Evolutionary conservation across 2,329 filamentous ascomycete species (phyloP).

Genomic region (Cercospora canescens): DNA sequence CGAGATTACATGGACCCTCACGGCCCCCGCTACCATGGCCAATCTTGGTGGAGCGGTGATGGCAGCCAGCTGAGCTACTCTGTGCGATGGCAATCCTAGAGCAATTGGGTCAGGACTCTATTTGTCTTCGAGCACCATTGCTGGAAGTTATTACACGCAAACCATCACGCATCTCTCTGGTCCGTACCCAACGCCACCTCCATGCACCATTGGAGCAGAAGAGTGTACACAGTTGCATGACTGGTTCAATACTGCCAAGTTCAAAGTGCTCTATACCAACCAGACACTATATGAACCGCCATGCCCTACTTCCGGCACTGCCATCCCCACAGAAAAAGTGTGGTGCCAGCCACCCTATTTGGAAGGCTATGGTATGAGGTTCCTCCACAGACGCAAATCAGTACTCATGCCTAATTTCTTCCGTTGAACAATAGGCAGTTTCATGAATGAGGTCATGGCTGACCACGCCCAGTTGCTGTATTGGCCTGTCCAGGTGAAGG

Average conservation of each 20-base stretch:
- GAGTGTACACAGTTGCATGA: slow-evolving; percentile 13
- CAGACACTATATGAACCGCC: slow-evolving; percentile 6
- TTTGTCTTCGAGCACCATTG: not conserved
- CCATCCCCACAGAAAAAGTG: slow-evolving; percentile 1
- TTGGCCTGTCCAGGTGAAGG: slow-evolving; percentile 23
- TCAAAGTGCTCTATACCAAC: slow-evolving; percentile 6
- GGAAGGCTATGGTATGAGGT: not conserved
- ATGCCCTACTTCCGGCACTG: slow-evolving; percentile 17
- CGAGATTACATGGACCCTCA: not conserved
- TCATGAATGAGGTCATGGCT: slow-evolving; percentile 11
- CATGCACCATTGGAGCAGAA: slow-evolving; percentile 17
- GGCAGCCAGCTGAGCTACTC: slow-evolving; percentile 17
- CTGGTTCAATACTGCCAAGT: slow-evolving; percentile 7
- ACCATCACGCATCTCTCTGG: slow-evolving; percentile 5
- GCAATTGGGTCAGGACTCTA: slow-evolving; percentile 19
- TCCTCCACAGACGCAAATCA: not conserved
- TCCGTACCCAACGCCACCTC: slow-evolving; percentile 17
- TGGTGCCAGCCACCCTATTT: not conserved
- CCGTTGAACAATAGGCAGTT: not conserved
- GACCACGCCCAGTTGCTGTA: slow-evolving; percentile 22
- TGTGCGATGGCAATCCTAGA: slow-evolving; percentile 28
- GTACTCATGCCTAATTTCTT: not conserved
- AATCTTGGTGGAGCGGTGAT: not conserved
- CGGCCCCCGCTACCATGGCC: not conserved
- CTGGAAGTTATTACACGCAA: slow-evolving; percentile 9